Conservation (phyloP, 2,329 filamentous ascomycete genomes). For the Cadophora sp. region DNA sequence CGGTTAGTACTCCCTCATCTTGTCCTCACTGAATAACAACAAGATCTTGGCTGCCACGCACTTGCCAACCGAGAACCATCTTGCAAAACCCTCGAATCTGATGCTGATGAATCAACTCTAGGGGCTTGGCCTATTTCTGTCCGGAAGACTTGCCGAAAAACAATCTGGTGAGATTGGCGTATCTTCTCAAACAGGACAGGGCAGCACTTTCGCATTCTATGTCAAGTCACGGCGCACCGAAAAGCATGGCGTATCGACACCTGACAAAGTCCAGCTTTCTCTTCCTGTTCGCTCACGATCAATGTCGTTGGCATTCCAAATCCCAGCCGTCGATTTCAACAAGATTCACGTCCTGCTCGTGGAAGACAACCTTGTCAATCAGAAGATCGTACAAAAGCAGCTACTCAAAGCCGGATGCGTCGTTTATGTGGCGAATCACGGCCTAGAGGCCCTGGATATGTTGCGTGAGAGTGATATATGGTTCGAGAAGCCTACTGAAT, state of each 20-base stretch:
- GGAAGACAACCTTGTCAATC: constrained; percentile 68
- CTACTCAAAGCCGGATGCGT: constrained; percentile 52
- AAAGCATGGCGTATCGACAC: constrained; percentile 59
- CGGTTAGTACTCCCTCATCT: constrained; percentile 40
- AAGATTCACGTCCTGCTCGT: constrained; percentile 56
- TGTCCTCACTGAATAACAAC: not conserved
- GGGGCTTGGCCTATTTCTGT: constrained; percentile 81
- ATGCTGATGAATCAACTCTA: constrained; percentile 2
- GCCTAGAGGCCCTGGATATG: constrained; percentile 60
- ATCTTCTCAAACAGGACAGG: constrained; percentile 67
- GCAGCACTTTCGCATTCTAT: constrained; percentile 79
- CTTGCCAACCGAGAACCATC: not conserved
- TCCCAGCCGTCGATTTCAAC: constrained; percentile 22
- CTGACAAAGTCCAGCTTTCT: not conserved
- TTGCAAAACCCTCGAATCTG: not conserved
- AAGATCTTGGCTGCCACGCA: not conserved
- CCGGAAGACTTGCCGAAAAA: constrained; percentile 76
- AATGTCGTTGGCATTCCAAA: not conserved
- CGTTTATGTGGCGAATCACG: constrained; percentile 61
- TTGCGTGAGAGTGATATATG: constrained; percentile 36
- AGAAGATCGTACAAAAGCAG: constrained; percentile 58
- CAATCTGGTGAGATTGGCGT: constrained; percentile 83
- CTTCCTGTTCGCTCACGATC: not conserved
- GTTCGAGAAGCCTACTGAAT: constrained; percentile 27
- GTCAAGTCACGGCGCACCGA: constrained; percentile 58